Percentiles rank a stretch among this genome's conserved stretches.
Evolutionary conservation across 495 filamentous ascomycete genomes (phyloP).

Genomic region (Penicillium ucsense): DNA sequence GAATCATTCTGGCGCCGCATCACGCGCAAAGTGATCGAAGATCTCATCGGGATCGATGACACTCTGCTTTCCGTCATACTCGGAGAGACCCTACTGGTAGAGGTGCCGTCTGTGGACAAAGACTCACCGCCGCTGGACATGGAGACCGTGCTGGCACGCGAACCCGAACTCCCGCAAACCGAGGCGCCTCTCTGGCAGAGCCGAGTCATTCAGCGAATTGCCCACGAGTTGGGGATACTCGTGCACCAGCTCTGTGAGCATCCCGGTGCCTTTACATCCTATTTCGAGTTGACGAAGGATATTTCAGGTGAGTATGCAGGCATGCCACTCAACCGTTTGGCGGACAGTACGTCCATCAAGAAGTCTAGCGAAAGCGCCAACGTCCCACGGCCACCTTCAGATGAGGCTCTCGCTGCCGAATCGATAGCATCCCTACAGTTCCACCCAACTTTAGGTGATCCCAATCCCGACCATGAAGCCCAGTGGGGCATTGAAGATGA

Average conservation of each 20-base stretch:
- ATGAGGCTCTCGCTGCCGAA: conserved; percentile 13
- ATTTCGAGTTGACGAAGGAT: conserved; percentile 38
- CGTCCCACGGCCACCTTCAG: conserved; percentile 5
- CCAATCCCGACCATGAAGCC: conserved; percentile 41
- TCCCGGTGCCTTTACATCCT: conserved; percentile 72
- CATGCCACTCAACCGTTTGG: conserved; percentile 31
- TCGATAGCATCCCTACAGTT: conserved; percentile 34
- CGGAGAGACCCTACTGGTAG: conserved; percentile 61
- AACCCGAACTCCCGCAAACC: conserved; percentile 26
- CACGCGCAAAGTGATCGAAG: conserved; percentile 75
- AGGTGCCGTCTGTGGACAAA: not conserved
- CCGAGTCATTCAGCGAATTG: conserved; percentile 70
- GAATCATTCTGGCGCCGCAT: conserved; percentile 73
- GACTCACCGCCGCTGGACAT: conserved; percentile 12
- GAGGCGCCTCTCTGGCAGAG: conserved; percentile 59
- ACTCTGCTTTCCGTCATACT: conserved; percentile 73
- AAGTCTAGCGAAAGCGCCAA: conserved; percentile 5
- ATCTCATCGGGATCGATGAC: conserved; percentile 88
- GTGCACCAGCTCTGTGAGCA: conserved; percentile 76
- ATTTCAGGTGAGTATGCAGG: conserved; percentile 44
- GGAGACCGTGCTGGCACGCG: conserved; percentile 25
- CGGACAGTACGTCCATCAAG: conserved; percentile 14
- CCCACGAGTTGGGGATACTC: conserved; percentile 74
- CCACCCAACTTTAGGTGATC: conserved; percentile 33
- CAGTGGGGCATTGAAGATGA: conserved; percentile 65